These are phyloP conservation scores for Exophiala sp. DNA, from an alignment of 2,329 filamentous ascomycete species.

Conservation along the genomic window DNA sequence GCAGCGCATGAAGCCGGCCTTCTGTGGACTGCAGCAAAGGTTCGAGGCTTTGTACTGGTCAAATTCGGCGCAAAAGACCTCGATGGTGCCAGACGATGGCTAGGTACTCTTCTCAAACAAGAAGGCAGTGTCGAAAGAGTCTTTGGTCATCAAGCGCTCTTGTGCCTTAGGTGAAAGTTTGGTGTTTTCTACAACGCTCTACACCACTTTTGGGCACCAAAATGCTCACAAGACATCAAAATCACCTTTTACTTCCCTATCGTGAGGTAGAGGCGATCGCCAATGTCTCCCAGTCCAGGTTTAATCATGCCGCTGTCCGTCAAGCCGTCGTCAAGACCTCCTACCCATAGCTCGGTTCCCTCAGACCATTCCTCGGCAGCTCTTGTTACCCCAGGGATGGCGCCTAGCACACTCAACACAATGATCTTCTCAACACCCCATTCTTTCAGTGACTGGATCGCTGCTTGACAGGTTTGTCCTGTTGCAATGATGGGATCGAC, in stretches of 20 bases:
- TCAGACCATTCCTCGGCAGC: slow-evolving; percentile 72
- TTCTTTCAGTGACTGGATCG: slow-evolving; percentile 82
- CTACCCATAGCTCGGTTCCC: slow-evolving; percentile 66
- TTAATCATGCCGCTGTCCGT: slow-evolving; percentile 84
- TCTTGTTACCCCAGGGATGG: slow-evolving; percentile 63
- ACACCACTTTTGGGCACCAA: not conserved
- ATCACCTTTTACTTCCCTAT: slow-evolving; percentile 65
- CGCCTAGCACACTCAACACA: slow-evolving; percentile 71
- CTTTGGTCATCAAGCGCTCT: slow-evolving; percentile 77
- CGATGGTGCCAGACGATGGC: slow-evolving; percentile 76
- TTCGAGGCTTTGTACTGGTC: slow-evolving; percentile 80
- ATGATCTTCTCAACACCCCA: slow-evolving; percentile 86
- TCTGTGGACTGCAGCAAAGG: slow-evolving; percentile 76
- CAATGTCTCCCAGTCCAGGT: slow-evolving; percentile 85
- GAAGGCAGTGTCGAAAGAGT: slow-evolving; percentile 67
- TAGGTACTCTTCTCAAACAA: slow-evolving; percentile 67
- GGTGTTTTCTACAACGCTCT: not conserved
- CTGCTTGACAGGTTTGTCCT: slow-evolving; percentile 81
- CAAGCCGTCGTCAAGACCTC: slow-evolving; percentile 70
- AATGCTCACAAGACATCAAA: not conserved
- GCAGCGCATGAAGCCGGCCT: slow-evolving; percentile 59
- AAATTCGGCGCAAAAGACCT: slow-evolving; percentile 84
- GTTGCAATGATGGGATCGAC: slow-evolving; percentile 93
- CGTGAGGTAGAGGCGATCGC: slow-evolving; percentile 84
- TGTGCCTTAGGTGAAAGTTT: slow-evolving; percentile 63